Percentiles rank a stretch among this genome's conserved stretches.
Conservation (phyloP, 371 early-diverging fungal species). For the Rhizopus delemar region DNA sequence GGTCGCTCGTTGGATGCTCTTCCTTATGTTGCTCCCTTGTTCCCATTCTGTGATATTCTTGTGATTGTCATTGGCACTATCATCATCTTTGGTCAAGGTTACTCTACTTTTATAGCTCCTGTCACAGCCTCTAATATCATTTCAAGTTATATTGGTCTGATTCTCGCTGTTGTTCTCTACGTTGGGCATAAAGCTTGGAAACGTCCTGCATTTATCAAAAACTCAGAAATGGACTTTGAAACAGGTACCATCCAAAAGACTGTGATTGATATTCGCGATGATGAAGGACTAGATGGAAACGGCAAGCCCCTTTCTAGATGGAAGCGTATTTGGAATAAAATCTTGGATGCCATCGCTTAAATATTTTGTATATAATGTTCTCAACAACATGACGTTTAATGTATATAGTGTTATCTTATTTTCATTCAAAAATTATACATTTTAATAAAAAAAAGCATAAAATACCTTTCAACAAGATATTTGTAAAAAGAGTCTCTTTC, state of each 20-base stretch:
- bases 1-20: constrained; percentile 61
- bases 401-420: constrained; percentile 1
- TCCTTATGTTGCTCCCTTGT: constrained; percentile 70
- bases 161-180: constrained; percentile 51
- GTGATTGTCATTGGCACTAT: constrained; percentile 57
- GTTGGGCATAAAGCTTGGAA: constrained; percentile 47
- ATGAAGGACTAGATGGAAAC: constrained; percentile 14
- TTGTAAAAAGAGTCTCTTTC: no score
- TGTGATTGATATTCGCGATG: constrained; percentile 19
- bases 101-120: constrained; percentile 46
- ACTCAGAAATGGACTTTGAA: constrained; percentile 38
- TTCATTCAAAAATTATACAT: neutral
- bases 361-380: constrained; percentile 6
- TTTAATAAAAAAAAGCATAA: neutral
- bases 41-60: constrained; percentile 71
- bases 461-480: neutral
- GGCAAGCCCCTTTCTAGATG: constrained; percentile 16
- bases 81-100: constrained; percentile 68
- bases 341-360: constrained; percentile 21
- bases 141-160: constrained; percentile 48
- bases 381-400: constrained; percentile 2
- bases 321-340: constrained; percentile 19
- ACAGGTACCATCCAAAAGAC: constrained; percentile 26
- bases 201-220: constrained; percentile 27
- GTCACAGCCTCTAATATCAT: constrained; percentile 38